Evolutionary conservation across 495 filamentous ascomycete genomes (phyloP), one percentile per base, ranked within the genome.

Genomic region (Aeminium ludgeri): DNA sequence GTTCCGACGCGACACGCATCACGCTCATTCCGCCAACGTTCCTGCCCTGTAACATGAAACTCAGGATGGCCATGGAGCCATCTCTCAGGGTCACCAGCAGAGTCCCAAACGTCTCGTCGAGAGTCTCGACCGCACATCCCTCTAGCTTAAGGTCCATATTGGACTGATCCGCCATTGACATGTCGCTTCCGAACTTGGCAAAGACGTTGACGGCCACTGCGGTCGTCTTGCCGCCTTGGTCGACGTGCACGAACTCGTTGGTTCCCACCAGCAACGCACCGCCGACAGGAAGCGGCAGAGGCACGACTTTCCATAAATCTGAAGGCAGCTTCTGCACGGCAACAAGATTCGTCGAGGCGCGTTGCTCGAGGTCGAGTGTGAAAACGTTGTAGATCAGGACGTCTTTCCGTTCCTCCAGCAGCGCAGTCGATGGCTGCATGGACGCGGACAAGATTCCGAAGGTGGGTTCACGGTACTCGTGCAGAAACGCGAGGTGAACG

Each of bases 391-490:
- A 99, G 31, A 76, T 77, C 35, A 89, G 64, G 45, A 76, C 71
- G 61, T 96, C 91, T 49, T 78, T 86, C 45, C 86, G 70, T 53
- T 86, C 82, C 40, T 69, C 62, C 18, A 83, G 57, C 48, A 94
- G 64, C 2, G 82, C 75, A 43, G 64, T 65, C 20, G 84, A 86
- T 17, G 81, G 81, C 41, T 69, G 63, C 41, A 68, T 60, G 36
- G 75, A 73, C 1, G 83, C 78, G 41, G 84, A 91, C 32, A 97
- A 61, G 47, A 97, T 84, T 28, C 89, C 89, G 61, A 99, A 93
- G 1, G 89, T 95, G 19, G 89, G 89, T 60, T 94, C 89, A 44
- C 89, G 78, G 58, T 96, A 99, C 63, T 95, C 87, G 65, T 95
- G 73, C 44, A 99, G 68, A 59, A 99, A 99, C 30, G 82, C 76